These are phyloP conservation scores for Xanthoconium separans DNA, from an alignment of 1,284 basidiomycete genomes.

Conservation along the genomic window DNA sequence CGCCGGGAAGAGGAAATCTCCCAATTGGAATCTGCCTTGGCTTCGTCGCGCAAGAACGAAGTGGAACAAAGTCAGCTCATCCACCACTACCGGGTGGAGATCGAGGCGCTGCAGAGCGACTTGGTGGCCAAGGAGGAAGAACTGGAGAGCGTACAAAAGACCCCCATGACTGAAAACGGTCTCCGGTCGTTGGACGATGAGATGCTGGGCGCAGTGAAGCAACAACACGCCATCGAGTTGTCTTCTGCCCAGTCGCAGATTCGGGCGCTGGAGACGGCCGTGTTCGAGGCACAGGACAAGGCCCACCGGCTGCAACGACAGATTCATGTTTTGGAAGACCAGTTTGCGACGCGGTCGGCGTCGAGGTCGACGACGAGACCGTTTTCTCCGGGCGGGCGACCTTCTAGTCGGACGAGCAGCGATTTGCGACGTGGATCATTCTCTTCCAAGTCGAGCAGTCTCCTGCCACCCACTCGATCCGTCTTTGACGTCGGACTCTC, in stretches of 20 bases:
- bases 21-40: constrained; percentile 34
- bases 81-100: constrained; percentile 60
- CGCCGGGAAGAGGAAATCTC: constrained; percentile 50
- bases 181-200: constrained; percentile 62
- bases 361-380: constrained; percentile 40
- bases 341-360: constrained; percentile 46
- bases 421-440: constrained; percentile 52
- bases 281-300: constrained; percentile 71
- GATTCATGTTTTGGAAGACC: constrained; percentile 59
- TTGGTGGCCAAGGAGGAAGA: constrained; percentile 62
- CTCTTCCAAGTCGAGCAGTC: constrained; percentile 39
- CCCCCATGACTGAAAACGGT: constrained; percentile 28
- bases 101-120: constrained; percentile 63
- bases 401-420: constrained; percentile 49
- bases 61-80: constrained; percentile 64
- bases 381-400: constrained; percentile 44
- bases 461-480: constrained; percentile 44
- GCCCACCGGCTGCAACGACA: constrained; percentile 74
- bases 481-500: constrained; percentile 68
- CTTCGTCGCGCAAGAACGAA: constrained; percentile 35
- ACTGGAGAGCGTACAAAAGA: constrained; percentile 43
- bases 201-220: constrained; percentile 62
- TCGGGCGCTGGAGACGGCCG: constrained; percentile 66
- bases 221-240: constrained; percentile 76
- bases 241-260: constrained; percentile 77